Conservation (phyloP, 805 yeast genomes). For the Lipomyces chichibuensis region DNA sequence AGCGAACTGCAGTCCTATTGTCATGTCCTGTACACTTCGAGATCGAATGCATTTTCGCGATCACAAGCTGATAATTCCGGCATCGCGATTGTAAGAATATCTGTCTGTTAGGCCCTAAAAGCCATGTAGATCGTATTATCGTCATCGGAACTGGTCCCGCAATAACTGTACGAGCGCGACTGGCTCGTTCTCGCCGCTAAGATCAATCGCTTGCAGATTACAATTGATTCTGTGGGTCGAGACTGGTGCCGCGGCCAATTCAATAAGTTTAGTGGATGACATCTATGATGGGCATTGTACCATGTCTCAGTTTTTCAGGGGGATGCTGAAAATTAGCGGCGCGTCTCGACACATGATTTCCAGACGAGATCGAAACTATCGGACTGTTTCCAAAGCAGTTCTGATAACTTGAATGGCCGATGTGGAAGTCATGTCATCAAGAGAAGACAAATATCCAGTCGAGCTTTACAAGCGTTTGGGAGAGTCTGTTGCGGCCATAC, state of each 20-base stretch:
- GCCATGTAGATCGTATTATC: neutral
- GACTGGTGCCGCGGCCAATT: too few species aligned
- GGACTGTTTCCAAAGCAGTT: neutral
- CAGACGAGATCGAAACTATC: neutral
- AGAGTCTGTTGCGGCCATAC: neutral
- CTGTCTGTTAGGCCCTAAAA: neutral
- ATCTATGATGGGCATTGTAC: neutral
- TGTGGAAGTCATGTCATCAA: neutral
- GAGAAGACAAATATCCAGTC: neutral
- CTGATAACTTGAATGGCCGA: neutral
- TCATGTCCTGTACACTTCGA: neutral
- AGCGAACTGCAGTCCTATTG: neutral
- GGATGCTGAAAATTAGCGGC: neutral
- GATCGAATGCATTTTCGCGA: neutral
- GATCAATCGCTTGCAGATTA: neutral
- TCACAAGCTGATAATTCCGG: neutral
- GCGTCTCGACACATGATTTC: neutral
- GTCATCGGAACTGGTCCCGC: neutral
- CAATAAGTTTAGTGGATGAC: too few species aligned
- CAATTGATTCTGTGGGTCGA: too few species aligned
- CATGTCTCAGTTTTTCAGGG: neutral
- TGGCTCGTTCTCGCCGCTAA: neutral
- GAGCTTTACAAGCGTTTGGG: constrained; percentile 2
- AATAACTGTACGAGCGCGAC: neutral
- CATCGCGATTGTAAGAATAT: neutral